Conservation (phyloP, 768 basidiomycete genomes). For the Cystobasidiopsis lactophilus region DNA sequence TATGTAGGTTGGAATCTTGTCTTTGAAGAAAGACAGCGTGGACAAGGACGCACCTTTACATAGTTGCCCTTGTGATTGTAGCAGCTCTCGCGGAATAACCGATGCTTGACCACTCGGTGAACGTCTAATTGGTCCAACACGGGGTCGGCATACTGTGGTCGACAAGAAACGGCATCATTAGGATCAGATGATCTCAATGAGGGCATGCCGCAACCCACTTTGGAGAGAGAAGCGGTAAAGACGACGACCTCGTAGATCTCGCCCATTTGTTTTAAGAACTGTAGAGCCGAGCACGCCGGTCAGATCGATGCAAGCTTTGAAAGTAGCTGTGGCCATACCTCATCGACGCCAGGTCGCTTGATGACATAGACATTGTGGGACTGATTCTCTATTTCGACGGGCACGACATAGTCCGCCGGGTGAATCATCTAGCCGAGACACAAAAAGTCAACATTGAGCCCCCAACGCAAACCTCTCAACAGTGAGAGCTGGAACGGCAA, state of each 20-base stretch:
- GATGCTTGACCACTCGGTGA: conserved; percentile 74
- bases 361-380: conserved; percentile 98
- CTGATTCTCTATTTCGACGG: conserved; percentile 95
- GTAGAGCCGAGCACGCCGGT: background rate
- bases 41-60: conserved; percentile 49
- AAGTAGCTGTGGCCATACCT: background rate
- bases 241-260: conserved; percentile 95
- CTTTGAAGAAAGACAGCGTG: too few relatives aligned
- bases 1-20: background rate
- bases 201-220: conserved; percentile 32
- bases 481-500: background rate
- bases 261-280: conserved; percentile 92
- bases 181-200: too few relatives aligned
- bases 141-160: conserved; percentile 80
- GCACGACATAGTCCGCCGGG: conserved; percentile 93
- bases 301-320: background rate
- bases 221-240: conserved; percentile 92
- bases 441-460: background rate
- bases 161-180: too few relatives aligned
- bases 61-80: conserved; percentile 99
- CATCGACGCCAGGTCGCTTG: conserved; percentile 93
- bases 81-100: conserved; percentile 91
- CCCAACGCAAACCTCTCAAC: conserved; percentile 7
- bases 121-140: conserved; percentile 91
- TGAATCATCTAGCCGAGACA: conserved; percentile 45